Base-by-base conservation (phyloP, 1,284 basidiomycete genomes). In the Thecaphora frezii region DNA sequence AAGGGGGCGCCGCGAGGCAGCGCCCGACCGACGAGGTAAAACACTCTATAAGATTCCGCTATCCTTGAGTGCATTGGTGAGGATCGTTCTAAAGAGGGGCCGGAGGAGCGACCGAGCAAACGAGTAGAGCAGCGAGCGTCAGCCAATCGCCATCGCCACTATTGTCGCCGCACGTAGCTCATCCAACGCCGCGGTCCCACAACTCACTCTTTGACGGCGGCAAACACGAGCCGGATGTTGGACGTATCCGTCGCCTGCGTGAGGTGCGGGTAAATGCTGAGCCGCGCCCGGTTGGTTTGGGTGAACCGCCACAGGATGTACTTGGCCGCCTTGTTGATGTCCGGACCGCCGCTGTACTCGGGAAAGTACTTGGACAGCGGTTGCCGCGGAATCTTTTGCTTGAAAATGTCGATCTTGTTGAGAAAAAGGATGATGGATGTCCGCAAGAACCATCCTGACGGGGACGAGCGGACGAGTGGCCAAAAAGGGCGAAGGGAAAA, bases 261-360 rank as follows among this genome's bases (percentile, higher is more conserved):
- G 56, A 85, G 64, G 74, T 72, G 75, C 25, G 73, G 76, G 52
- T 71, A 73, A 59, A 74, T 69, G 58, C 66, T 72, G 24, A 78
- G 56, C 36, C 69, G 64, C 13, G 74, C 72, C 25, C 92, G 83
- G 77, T 98, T 98, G 42, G 90, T 89, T 80, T 96, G 91, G 82
- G 93, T 96, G 71, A 97, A 97, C 66, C 91, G 83, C 94, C 93
- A 97, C 22, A 98, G 82, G 59, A 97, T 96, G 76, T 94, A 98
- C 78, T 97, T 97, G 3, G 93, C 92, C 2, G 92, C 94, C 81
- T 97, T 97, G 83, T 96, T 96, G 79, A 97, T 90, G 75, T 97
- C 93, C 9, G 88, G 81, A 1, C 93, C 93, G 70, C 82, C 83
- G 0, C 91, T 91, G 80, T 97, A 98, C 74, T 97, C 94, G 1